A percentile compares a stretch with the other conserved stretches of the same genome.
Conservation (phyloP, 305 asterid genomes). For the Plantago coronopus region DNA sequence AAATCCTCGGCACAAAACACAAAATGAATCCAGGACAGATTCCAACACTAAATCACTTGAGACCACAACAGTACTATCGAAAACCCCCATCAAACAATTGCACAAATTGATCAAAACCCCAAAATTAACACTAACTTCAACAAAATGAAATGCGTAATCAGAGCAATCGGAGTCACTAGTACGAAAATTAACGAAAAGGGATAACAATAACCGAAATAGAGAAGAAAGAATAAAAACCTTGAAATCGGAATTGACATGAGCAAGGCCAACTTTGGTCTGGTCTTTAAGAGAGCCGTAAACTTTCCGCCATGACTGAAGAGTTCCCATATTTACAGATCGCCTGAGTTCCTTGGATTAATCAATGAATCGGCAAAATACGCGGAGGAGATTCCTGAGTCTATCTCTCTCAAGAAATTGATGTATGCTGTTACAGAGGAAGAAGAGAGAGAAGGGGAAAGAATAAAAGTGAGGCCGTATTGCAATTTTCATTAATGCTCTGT, state of each 20-base stretch:
- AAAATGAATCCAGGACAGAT: neutral
- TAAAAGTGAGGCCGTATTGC: too few relatives aligned
- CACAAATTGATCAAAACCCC: neutral
- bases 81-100: neutral
- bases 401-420: too few relatives aligned
- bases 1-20: neutral
- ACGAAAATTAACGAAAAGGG: neutral
- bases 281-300: conserved; percentile 91
- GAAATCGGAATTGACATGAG: conserved; percentile 92
- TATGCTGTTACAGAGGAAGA: too few relatives aligned
- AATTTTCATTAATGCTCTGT: too few relatives aligned
- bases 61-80: neutral
- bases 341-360: neutral
- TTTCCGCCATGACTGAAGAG: conserved; percentile 78
- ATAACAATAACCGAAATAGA: too few relatives aligned
- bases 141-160: neutral
- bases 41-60: neutral
- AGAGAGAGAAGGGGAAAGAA: too few relatives aligned
- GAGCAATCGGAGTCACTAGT: neutral
- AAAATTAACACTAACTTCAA: neutral
- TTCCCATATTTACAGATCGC: conserved; percentile 45
- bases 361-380: neutral
- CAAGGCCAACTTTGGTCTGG: conserved; percentile 83
- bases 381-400: too few relatives aligned
- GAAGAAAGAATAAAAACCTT: conserved; percentile 40